Percentiles rank a stretch among this genome's conserved stretches.
phyloP scores from a whole-genome alignment of 2,329 filamentous ascomycete species.

The Rhynchosporium graminicola region DNA sequence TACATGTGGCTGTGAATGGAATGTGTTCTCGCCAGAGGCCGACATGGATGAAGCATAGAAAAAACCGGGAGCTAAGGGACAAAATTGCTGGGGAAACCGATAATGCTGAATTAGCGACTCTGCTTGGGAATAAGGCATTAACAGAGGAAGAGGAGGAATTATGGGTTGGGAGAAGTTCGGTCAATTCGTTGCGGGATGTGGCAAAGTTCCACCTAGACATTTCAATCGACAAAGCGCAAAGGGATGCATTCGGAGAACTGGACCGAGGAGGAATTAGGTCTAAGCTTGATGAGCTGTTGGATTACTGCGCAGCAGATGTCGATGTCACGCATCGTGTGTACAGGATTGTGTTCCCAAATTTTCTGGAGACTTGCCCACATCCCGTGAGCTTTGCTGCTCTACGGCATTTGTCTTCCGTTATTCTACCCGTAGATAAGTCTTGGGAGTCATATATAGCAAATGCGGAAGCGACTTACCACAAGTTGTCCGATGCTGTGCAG shows the following conservation, averaged over 20 bases:
- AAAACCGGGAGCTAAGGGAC: conserved; percentile 81
- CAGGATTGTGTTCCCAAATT: conserved; percentile 87
- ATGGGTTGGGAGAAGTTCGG: conserved; percentile 91
- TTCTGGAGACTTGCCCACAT: conserved; percentile 87
- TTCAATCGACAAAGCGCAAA: conserved; percentile 83
- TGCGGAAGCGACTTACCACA: conserved; percentile 81
- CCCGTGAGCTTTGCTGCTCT: conserved; percentile 96
- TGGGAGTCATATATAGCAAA: conserved; percentile 86
- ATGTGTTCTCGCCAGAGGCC: conserved; percentile 98
- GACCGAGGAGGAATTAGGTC: conserved; percentile 68
- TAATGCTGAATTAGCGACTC: conserved; percentile 67
- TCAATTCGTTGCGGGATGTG: conserved; percentile 93
- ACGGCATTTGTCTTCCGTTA: conserved; percentile 89
- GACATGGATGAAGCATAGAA: conserved; percentile 96
- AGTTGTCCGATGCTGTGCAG: conserved; percentile 74
- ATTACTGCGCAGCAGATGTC: conserved; percentile 95
- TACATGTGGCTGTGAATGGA: conserved; percentile 96
- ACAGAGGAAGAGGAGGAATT: conserved; percentile 88
- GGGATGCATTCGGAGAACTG: conserved; percentile 84
- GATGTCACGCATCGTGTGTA: conserved; percentile 92
- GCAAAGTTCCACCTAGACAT: conserved; percentile 94
- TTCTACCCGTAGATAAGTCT: conserved; percentile 82
- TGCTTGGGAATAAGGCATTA: conserved; percentile 68
- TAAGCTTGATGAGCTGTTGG: conserved; percentile 78
- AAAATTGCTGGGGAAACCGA: conserved; percentile 72